Conservation (phyloP, 768 basidiomycete species). For the Mycena alexandri region DNA sequence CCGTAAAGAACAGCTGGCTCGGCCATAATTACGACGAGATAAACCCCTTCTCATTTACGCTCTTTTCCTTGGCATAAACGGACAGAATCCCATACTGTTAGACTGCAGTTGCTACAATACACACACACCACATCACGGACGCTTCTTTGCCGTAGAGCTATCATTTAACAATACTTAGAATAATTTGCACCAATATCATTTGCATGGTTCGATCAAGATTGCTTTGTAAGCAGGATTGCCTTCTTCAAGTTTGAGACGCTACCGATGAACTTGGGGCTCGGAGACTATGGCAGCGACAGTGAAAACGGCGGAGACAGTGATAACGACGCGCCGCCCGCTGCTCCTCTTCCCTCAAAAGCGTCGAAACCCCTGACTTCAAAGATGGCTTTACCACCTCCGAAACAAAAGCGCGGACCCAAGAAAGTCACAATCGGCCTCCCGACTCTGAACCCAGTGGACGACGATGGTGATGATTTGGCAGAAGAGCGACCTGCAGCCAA, state of each 20-base stretch:
- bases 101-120: slow-evolving; percentile 33
- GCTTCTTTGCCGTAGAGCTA: slow-evolving; percentile 23
- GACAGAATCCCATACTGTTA: slow-evolving; percentile 36
- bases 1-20: slow-evolving; percentile 89
- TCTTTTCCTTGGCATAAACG: slow-evolving; percentile 29
- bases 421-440: slow-evolving; percentile 75
- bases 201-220: neutral
- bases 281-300: slow-evolving; percentile 81
- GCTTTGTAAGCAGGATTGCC: slow-evolving; percentile 7
- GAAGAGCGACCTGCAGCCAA: slow-evolving; percentile 68
- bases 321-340: slow-evolving; percentile 34
- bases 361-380: slow-evolving; percentile 29
- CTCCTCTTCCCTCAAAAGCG: neutral
- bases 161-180: slow-evolving; percentile 21
- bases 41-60: slow-evolving; percentile 19
- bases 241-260: slow-evolving; percentile 13
- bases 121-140: slow-evolving; percentile 19
- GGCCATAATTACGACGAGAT: slow-evolving; percentile 49
- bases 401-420: slow-evolving; percentile 62
- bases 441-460: slow-evolving; percentile 52
- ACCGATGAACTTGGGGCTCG: slow-evolving; percentile 76
- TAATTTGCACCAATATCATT: slow-evolving; percentile 19
- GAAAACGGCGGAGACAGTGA: slow-evolving; percentile 72
- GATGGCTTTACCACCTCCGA: slow-evolving; percentile 42
- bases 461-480: slow-evolving; percentile 52